phyloP scores from a whole-genome alignment of 108 stramenopile genomes.

The Fragilariopsis cylindrus region DNA sequence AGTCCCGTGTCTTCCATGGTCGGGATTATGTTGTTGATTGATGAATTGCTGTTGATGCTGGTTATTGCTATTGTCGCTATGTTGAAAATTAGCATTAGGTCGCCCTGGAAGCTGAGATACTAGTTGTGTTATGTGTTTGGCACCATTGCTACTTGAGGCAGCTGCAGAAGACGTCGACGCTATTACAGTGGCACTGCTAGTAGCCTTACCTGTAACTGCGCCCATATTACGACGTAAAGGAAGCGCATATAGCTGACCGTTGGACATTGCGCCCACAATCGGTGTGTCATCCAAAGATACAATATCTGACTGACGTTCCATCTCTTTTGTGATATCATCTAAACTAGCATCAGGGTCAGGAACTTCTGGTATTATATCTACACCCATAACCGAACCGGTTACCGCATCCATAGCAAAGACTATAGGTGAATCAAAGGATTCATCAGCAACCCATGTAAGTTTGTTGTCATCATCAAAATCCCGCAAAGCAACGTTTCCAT shows the following conservation, averaged over 20 bases:
- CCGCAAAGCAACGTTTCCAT: constrained; percentile 66
- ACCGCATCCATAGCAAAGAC: constrained; percentile 72
- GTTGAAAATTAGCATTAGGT: constrained; percentile 3
- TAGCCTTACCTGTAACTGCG: constrained; percentile 17
- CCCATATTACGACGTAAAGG: constrained; percentile 49
- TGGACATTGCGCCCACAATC: constrained; percentile 63
- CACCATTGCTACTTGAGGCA: background rate
- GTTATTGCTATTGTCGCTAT: background rate
- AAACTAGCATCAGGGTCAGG: constrained; percentile 39
- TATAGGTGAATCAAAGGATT: constrained; percentile 67
- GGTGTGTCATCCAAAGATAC: constrained; percentile 31
- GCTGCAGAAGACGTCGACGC: constrained; percentile 22
- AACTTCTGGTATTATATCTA: constrained; percentile 79
- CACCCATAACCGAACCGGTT: constrained; percentile 50
- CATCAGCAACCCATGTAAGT: constrained; percentile 69
- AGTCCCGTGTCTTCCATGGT: constrained; percentile 2
- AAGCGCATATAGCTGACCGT: constrained; percentile 80
- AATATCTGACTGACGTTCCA: constrained; percentile 46
- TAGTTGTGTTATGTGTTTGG: background rate
- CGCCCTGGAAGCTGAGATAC: constrained; percentile 15
- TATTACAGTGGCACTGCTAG: constrained; percentile 38
- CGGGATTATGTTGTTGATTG: constrained; percentile 1
- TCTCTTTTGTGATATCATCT: constrained; percentile 47
- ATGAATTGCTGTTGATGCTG: constrained; percentile 6
- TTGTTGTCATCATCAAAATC: constrained; percentile 35